Evolutionary conservation across 345 rosid species (phyloP), one percentile per base, ranked within the genome.

Genomic region (Reutealis trisperma): DNA sequence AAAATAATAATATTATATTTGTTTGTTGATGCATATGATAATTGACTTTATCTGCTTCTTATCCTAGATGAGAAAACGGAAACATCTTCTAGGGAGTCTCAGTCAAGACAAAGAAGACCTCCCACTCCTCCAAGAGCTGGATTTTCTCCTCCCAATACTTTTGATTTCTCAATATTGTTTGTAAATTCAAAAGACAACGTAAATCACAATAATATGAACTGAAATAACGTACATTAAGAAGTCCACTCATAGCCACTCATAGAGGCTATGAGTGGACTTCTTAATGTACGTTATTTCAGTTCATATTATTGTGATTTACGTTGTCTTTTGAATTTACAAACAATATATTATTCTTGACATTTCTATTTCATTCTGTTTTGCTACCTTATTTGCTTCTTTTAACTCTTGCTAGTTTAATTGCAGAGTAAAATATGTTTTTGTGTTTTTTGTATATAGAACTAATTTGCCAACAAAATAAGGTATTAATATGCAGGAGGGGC

Each of bases 191-290:
- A 27, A 27, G 30, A 27, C 30, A 27, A 27, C 30, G 30, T 27
- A 27, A 47, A 47, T 10, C 2, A 47, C 9, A 47, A 47, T 7
- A 47, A 47, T 7, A 10, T 47, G 34, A 34, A 75, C 27, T 42
- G 60, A 25, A 54, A 27, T 7, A 41, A 51, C 89, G 67, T 84
- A 96, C 98, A 61, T 93, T 92, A 60, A 96, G 97, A 73, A 96
- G 86, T 78, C 92, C 84, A 73, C 87, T 69, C 95, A 96, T 91
- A n/a, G 85, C 92, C n/a, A n/a, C n/a, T n/a, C n/a, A n/a, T n/a
- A n/a, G n/a, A n/a, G n/a, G 92, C 85, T n/a, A 91, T 96, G 95
- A 69, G 87, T 73, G 84, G 92, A 78, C 86, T 96, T 73, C 97
- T 96, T 60, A 92, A 93, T 61, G 98, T 96, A 84, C 67, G 89